Evolutionary conservation across 2,329 filamentous ascomycete species (phyloP).

Genomic region (Fusarium algeriense): DNA sequence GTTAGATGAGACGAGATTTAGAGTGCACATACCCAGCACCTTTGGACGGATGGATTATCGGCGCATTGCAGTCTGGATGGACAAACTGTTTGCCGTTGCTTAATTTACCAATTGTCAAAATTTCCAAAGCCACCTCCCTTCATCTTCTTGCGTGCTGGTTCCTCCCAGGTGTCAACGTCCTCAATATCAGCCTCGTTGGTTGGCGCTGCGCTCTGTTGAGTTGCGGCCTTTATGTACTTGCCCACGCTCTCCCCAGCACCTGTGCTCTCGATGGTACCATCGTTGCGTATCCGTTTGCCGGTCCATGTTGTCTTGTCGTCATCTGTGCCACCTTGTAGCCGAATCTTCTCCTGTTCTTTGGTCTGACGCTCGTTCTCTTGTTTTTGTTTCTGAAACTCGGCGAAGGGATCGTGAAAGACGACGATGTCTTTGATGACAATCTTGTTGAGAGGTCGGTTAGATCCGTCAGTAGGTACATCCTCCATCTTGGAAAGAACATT

Average conservation of each 20-base stretch:
- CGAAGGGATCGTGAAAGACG: constrained; percentile 94
- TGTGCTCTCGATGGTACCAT: constrained; percentile 67
- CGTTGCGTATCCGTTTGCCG: constrained; percentile 84
- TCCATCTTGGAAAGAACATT: constrained; percentile 83
- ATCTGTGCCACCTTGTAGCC: constrained; percentile 77
- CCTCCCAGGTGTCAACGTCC: constrained; percentile 73
- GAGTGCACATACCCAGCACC: constrained; percentile 34
- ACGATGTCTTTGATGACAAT: constrained; percentile 85
- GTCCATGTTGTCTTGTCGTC: constrained; percentile 97
- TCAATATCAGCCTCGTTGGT: constrained; percentile 72
- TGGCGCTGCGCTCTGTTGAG: constrained; percentile 44
- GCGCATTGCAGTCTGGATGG: background rate
- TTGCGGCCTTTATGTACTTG: constrained; percentile 81
- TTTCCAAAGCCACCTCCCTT: constrained; percentile 88
- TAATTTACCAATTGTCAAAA: constrained; percentile 85
- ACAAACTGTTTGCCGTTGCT: background rate
- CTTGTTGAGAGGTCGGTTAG: constrained; percentile 79
- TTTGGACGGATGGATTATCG: constrained; percentile 19
- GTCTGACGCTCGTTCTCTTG: constrained; percentile 71
- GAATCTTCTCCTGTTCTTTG: constrained; percentile 71
- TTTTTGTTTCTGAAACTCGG: constrained; percentile 86
- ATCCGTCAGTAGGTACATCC: constrained; percentile 78
- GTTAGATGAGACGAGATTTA: constrained; percentile 20
- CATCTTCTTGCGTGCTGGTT: constrained; percentile 83
- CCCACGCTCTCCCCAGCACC: constrained; percentile 68